phyloP scores from a whole-genome alignment of 2,329 filamentous ascomycete species.

The Huntiella moniliformis region DNA sequence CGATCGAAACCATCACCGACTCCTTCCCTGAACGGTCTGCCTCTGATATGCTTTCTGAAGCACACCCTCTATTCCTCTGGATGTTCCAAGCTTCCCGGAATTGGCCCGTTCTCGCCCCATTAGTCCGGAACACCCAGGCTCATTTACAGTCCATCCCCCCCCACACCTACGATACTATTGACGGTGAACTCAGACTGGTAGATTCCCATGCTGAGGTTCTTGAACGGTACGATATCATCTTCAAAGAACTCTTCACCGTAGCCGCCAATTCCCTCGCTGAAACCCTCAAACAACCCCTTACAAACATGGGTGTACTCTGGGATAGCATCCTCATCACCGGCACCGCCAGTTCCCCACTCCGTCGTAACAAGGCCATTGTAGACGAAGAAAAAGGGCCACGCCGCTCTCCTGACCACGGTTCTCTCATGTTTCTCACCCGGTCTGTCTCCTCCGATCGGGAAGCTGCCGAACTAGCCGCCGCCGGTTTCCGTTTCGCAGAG shows the following conservation, averaged over 20 bases:
- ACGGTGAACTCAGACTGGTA: slow-evolving; percentile 25
- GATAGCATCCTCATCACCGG: slow-evolving; percentile 53
- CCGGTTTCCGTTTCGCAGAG: slow-evolving; percentile 62
- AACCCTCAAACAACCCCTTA: slow-evolving; percentile 42
- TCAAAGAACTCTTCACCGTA: slow-evolving; percentile 68
- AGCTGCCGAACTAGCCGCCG: slow-evolving; percentile 33
- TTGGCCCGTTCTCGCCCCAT: slow-evolving; percentile 49
- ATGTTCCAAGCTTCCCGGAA: slow-evolving; percentile 65
- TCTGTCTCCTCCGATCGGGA: slow-evolving; percentile 33
- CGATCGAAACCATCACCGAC: slow-evolving; percentile 60
- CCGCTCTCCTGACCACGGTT: slow-evolving; percentile 26
- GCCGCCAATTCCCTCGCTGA: slow-evolving; percentile 57
- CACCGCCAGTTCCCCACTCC: background rate
- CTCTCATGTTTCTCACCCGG: slow-evolving; percentile 63
- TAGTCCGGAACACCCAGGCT: slow-evolving; percentile 53
- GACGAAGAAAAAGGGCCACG: slow-evolving; percentile 24
- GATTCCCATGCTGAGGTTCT: slow-evolving; percentile 38
- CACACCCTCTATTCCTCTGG: slow-evolving; percentile 72
- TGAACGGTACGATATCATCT: slow-evolving; percentile 54
- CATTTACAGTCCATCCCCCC: slow-evolving; percentile 40
- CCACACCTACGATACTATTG: slow-evolving; percentile 18
- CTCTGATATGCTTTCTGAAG: slow-evolving; percentile 55
- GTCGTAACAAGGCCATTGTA: slow-evolving; percentile 12
- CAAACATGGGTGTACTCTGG: slow-evolving; percentile 50
- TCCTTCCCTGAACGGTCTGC: slow-evolving; percentile 45